A percentile compares a stretch with the other conserved stretches of the same genome.
Evolutionary conservation across 768 basidiomycete species (phyloP).

Genomic region (Porpolomopsis calyptriformis): DNA sequence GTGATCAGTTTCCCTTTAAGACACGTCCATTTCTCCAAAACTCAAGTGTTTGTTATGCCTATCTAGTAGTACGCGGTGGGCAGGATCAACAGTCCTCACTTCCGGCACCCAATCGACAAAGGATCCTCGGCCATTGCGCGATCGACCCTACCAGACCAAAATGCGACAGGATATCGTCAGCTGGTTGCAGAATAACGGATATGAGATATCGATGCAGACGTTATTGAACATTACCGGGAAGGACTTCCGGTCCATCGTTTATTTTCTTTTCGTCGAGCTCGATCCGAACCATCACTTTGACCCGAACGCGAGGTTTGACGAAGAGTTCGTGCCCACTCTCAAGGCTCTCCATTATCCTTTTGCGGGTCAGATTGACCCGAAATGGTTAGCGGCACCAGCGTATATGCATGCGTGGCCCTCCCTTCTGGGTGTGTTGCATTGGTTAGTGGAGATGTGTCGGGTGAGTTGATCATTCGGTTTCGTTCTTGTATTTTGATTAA

Average conservation of each 20-base stretch:
- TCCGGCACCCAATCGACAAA: slow-evolving; percentile 47
- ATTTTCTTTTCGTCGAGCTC: slow-evolving; percentile 57
- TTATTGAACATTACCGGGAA: slow-evolving; percentile 73
- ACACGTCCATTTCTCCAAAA: background rate
- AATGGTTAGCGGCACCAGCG: slow-evolving; percentile 80
- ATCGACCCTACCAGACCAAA: slow-evolving; percentile 58
- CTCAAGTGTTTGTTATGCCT: background rate
- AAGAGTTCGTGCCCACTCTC: slow-evolving; percentile 70
- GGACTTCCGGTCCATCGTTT: slow-evolving; percentile 79
- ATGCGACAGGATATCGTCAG: slow-evolving; percentile 68
- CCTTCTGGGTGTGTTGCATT: slow-evolving; percentile 80
- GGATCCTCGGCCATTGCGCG: slow-evolving; percentile 72
- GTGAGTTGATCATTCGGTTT: slow-evolving; percentile 32
- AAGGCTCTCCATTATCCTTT: slow-evolving; percentile 77
- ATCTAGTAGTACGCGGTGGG: slow-evolving; percentile 53
- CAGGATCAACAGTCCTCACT: slow-evolving; percentile 36
- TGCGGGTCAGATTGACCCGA: slow-evolving; percentile 65
- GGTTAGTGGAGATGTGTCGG: slow-evolving; percentile 81
- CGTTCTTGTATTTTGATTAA: background rate
- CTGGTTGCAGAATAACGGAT: slow-evolving; percentile 58
- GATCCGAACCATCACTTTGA: slow-evolving; percentile 60
- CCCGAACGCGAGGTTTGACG: slow-evolving; percentile 49
- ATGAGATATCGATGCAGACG: slow-evolving; percentile 56
- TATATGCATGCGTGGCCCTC: slow-evolving; percentile 90
- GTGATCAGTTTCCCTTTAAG: slow-evolving; percentile 4